These are phyloP conservation scores for Lasiosphaeria ovina DNA, from an alignment of 495 filamentous ascomycete genomes.

Conservation along the genomic window DNA sequence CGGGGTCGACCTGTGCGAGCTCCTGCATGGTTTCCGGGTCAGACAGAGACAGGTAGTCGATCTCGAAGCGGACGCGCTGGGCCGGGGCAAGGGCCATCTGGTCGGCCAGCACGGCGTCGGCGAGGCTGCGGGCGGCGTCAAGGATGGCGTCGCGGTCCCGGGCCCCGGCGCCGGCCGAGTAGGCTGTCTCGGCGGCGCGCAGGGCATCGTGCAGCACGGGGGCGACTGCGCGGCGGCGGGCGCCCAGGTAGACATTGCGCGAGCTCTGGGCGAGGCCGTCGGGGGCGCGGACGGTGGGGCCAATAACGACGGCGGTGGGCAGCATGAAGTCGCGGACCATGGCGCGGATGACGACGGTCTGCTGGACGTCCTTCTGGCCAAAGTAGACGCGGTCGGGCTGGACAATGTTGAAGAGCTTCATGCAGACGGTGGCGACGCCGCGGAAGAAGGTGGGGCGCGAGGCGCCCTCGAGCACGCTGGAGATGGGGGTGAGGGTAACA, in stretches of 20 bases:
- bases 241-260: constrained; percentile 88
- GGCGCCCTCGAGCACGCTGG: constrained; percentile 74
- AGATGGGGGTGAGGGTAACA: constrained; percentile 85
- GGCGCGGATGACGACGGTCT: constrained; percentile 83
- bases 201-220: constrained; percentile 68
- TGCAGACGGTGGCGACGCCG: constrained; percentile 93
- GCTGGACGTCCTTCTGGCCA: constrained; percentile 97
- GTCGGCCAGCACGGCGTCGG: constrained; percentile 49
- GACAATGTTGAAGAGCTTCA: constrained; percentile 94
- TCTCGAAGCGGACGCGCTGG: constrained; percentile 68
- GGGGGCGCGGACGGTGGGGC: constrained; percentile 68
- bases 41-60: constrained; percentile 88
- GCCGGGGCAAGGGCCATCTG: constrained; percentile 61
- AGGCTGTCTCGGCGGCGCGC: constrained; percentile 65
- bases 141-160: constrained; percentile 62
- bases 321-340: constrained; percentile 88
- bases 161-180: constrained; percentile 47
- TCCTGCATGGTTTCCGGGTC: constrained; percentile 81
- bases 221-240: constrained; percentile 66
- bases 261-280: constrained; percentile 94
- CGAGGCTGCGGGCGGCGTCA: constrained; percentile 58
- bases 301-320: constrained; percentile 70
- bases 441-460: constrained; percentile 94
- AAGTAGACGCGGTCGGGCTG: constrained; percentile 89
- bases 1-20: constrained; percentile 60